Evolutionary conservation across 441 rosid genomes (phyloP), one percentile per base, ranked within the genome.

Genomic region (Iberis amara): DNA sequence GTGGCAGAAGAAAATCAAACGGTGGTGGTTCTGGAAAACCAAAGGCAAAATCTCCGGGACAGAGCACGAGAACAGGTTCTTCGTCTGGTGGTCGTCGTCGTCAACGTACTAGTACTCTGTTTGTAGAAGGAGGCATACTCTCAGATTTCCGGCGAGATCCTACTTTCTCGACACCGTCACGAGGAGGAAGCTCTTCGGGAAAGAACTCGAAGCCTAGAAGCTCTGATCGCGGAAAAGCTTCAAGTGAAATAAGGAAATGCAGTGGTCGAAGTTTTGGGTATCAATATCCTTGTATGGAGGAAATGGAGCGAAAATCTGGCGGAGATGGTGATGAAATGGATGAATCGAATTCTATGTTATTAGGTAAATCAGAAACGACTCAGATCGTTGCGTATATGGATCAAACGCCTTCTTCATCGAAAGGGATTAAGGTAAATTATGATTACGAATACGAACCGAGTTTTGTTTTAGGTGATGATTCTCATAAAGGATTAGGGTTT

Each of bases 401-500:
- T 42, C 73, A 78, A 40, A 66, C 68, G 47, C 77, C 79, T 3
- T 66, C 78, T 8, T 61, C 39, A n/a, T 65, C 71, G 12, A 45
- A 73, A 51, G 62, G 73, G 38, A 14, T 39, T 27, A 62, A 60
- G 49, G 58, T 74, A 57, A 72, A 47, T 55, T 66, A 76, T 55
- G 70, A 72, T 53, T 79, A 82, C 58, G 80, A 70, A 31, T 85
- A 82, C 59, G 66, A 65, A 72, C 76, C 89, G 54, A 62, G 71
- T 74, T 82, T 80, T 67, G 74, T 72, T 47, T 64, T 82, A 13
- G 89, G 88, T 57, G 95, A 71, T 43, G 64, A 59, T 13, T 73
- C 73, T 7, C 91, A 82, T 56, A 72, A 47, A 66, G 95, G 89
- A 12, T 73, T 92, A 51, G 96, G 86, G 26, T 82, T 78, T 57